Evolutionary conservation across 768 basidiomycete genomes (phyloP), one percentile per base, ranked within the genome.

Genomic region (Daedaleopsis sinensis): DNA sequence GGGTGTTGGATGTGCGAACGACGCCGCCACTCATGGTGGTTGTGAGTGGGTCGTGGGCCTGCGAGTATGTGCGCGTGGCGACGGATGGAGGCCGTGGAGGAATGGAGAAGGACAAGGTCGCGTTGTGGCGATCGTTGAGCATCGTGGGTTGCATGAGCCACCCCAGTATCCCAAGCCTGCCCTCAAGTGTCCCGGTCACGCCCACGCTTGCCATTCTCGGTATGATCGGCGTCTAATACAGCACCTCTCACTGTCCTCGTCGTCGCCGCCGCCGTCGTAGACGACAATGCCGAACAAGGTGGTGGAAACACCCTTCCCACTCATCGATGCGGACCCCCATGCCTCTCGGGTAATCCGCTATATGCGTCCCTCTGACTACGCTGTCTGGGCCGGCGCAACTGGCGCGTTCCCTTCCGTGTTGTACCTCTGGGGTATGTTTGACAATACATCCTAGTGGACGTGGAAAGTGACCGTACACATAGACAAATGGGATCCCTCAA

Each of bases 301-400:
- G 68, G 77, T 81, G 60, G 74, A 77, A 70, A 86, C 90, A 43
- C 87, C 88, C 24, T 96, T 86, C 78, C 95, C 95, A 51, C 88
- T 96, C 76, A 91, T 98, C 77, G 96, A 98, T 76, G 80, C 87
- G 0, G 96, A 98, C 80, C 96, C 96, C 11, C 91, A 97, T 79
- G 87, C 88, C 15, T 78, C 79, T 36, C 86, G 96, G 36, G 96
- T 99, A 52, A 77, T 99, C 21, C 81, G 91, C 59, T 97, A 97
- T 78, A 86, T 98, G 76, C 83, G 96, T 24, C 81, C 87, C 21
- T 87, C 89, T 1, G 96, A 99, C 80, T 95, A 93, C 79, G 91
- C 84, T 21, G 76, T 83, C 19, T 94, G 94, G 91, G 93, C 85
- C 19, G 88, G 81, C 46, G 84, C 83, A 58, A 94, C 96, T 2